Evolutionary conservation across 2,329 filamentous ascomycete species (phyloP).

Genomic region (Colletotrichum australisinense): DNA sequence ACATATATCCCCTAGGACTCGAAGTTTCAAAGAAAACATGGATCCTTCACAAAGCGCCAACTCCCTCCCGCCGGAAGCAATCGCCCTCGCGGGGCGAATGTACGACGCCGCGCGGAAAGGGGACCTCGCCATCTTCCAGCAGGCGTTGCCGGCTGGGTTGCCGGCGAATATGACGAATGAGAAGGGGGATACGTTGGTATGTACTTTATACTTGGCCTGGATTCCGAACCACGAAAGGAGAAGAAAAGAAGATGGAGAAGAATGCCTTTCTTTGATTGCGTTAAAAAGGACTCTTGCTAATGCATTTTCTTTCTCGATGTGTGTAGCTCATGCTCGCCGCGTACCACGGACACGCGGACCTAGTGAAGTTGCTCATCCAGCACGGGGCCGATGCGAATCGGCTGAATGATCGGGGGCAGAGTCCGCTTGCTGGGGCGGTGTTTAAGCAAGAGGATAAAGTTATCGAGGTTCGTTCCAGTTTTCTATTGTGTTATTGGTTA

Average conservation of each 20-base stretch:
- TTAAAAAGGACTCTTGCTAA: too few relatives aligned
- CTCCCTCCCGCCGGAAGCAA: slow-evolving; percentile 69
- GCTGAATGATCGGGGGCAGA: slow-evolving; percentile 76
- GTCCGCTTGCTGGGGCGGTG: slow-evolving; percentile 76
- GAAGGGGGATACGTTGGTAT: slow-evolving; percentile 77
- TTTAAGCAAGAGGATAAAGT: slow-evolving; percentile 78
- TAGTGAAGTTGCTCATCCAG: slow-evolving; percentile 70
- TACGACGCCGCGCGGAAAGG: slow-evolving; percentile 75
- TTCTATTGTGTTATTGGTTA: too few relatives aligned
- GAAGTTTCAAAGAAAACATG: neutral
- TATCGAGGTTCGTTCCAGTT: slow-evolving; percentile 61
- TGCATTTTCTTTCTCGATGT: neutral
- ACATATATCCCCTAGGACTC: too few relatives aligned
- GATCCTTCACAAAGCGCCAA: neutral
- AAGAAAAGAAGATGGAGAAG: neutral
- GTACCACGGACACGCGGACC: slow-evolving; percentile 73
- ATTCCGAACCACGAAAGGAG: too few relatives aligned
- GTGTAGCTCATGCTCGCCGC: slow-evolving; percentile 76
- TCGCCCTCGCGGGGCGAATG: slow-evolving; percentile 74
- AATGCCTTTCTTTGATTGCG: neutral
- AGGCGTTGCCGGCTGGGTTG: slow-evolving; percentile 73
- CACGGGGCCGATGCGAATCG: slow-evolving; percentile 75
- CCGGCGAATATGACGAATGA: slow-evolving; percentile 79
- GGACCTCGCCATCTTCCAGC: slow-evolving; percentile 66
- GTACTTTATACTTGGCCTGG: too few relatives aligned